Evolutionary conservation across 192 early-diverging fungal species (phyloP), one percentile per base, ranked within the genome.

Genomic region (Spizellomyces punctatus): DNA sequence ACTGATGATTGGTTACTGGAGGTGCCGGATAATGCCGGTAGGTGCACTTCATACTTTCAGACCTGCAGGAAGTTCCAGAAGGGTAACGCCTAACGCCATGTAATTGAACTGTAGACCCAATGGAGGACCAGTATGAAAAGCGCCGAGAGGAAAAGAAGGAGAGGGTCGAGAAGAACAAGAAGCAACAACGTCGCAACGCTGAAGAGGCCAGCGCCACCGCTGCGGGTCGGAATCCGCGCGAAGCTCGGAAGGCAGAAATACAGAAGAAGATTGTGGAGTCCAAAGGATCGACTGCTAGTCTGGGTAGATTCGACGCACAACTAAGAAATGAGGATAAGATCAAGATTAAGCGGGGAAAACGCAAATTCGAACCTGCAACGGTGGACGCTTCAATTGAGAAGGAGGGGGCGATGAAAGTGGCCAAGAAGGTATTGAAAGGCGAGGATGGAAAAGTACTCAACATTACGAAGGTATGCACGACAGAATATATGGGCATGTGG

Each of bases 1-100:
- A 87, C 88, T 17, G 83, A 91, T 67, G 94, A 95, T 77, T 99
- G 98, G 98, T 75, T 96, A 69, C 91, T 95, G 55, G 94, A 96
- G 79, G 94, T 99, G 2, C 92, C 93, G n/a, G 76, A 81, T 41
- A 85, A 88, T 59, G 85, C 81, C 21, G 82, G 79, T 84, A 66
- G 61, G 52, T 49, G 58, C 55, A 52, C 48, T 76, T 5, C 50
- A 12, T 54, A 54, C 50, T 54, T 19, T 19, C 27, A 36, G 27
- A 36, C 27, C 27, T 36, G 27, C 27, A 36, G 27, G 27, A 36
- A 36, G 27, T 0, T 36, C 27, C 27, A 36, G 27, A 36, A 36
- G 27, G 27, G n/a, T n/a, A n/a, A n/a, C 10, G 63, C 14, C 14
- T 9, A 46, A 71, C 10, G 45, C 9, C 16, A 43, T 10, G 2